phyloP scores from a whole-genome alignment of 805 yeast genomes.

The Kuraishia ogatae region DNA sequence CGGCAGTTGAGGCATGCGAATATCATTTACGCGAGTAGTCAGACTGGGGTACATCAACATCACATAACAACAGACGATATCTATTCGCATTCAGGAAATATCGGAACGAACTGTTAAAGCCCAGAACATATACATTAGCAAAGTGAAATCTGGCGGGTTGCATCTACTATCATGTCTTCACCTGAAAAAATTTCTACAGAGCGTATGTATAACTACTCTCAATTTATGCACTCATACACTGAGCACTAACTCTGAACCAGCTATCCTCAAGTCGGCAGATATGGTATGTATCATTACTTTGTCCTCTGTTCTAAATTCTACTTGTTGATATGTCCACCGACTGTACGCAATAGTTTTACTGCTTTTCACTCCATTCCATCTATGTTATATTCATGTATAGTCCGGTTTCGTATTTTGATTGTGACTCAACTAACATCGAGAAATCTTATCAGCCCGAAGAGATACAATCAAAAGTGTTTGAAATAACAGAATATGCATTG shows the following conservation, averaged over 20 bases:
- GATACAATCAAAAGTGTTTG: constrained; percentile 39
- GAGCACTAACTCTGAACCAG: background rate
- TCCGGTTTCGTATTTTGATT: no score
- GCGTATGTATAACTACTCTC: background rate
- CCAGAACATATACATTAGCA: no score
- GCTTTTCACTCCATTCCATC: constrained; percentile 18
- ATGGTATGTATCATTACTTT: constrained; percentile 14
- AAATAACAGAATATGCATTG: constrained; percentile 36
- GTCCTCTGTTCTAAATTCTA: constrained; percentile 11
- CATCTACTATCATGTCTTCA: background rate
- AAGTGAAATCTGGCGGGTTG: no score
- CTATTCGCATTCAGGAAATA: no score
- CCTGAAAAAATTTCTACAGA: background rate
- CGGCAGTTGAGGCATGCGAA: background rate
- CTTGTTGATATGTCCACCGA: no score
- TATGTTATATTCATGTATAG: no score
- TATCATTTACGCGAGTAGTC: background rate
- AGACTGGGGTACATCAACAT: background rate
- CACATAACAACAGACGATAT: no score
- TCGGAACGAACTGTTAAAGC: no score
- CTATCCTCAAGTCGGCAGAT: constrained; percentile 15
- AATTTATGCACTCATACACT: background rate
- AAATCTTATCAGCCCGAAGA: constrained; percentile 31
- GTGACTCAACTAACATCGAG: no score
- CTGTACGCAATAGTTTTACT: no score